Conservation (phyloP, 192 early-diverging fungal species). For the Helicostylum pulchrum region DNA sequence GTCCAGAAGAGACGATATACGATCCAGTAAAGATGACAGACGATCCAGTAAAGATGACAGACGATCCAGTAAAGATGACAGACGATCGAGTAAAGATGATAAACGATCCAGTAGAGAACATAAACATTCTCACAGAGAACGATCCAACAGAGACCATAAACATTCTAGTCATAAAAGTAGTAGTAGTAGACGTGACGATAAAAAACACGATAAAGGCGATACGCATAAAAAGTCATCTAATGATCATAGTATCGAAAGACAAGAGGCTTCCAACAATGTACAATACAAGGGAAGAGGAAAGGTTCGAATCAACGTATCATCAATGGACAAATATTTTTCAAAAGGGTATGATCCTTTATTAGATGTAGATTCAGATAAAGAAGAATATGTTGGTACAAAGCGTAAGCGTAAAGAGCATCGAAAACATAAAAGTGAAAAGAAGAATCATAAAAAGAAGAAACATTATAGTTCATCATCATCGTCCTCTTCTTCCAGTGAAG, state of each 20-base stretch:
- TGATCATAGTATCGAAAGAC: neutral
- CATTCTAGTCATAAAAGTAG: conserved; percentile 18
- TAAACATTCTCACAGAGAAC: neutral
- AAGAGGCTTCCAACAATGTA: neutral
- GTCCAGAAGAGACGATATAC: neutral
- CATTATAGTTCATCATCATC: conserved; percentile 1
- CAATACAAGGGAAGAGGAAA: conserved; percentile 36
- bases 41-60: neutral
- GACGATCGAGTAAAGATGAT: neutral
- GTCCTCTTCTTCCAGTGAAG: neutral
- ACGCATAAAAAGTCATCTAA: neutral
- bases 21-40: neutral
- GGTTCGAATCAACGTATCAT: conserved; percentile 36
- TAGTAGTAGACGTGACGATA: neutral
- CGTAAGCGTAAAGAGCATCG: conserved; percentile 13
- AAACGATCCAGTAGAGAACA: neutral
- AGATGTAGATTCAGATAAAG: conserved; percentile 35
- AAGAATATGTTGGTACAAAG: conserved; percentile 11
- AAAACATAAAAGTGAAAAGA: conserved; percentile 26
- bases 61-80: neutral
- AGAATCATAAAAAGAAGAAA: conserved; percentile 24
- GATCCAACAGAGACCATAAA: neutral
- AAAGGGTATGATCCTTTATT: conserved; percentile 46
- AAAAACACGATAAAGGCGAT: neutral
- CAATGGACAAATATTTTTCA: conserved; percentile 59